A percentile compares a stretch with the other conserved stretches of the same genome.
phyloP scores from a whole-genome alignment of 306 rosid genomes.

The Rubus parviflorus region DNA sequence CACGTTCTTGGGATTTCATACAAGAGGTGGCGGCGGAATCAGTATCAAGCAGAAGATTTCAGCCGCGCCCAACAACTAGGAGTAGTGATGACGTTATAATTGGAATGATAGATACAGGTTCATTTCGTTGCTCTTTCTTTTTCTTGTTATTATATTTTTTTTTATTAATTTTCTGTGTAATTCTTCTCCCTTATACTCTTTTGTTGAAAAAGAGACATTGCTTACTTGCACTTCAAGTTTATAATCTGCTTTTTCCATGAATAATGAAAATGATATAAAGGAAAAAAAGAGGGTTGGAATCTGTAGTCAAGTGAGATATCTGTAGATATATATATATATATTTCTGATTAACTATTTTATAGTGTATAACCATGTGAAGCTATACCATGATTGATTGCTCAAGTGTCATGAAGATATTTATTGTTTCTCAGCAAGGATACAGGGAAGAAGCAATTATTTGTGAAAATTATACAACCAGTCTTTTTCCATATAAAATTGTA shows the following conservation, averaged over 20 bases:
- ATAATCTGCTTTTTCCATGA: constrained; percentile 31
- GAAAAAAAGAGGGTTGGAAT: background rate
- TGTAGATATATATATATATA: no score
- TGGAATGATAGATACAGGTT: constrained; percentile 66
- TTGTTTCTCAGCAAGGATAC: background rate
- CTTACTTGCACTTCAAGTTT: constrained; percentile 66
- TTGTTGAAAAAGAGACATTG: constrained; percentile 31
- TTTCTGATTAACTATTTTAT: background rate
- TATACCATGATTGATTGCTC: background rate
- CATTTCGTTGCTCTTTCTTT: no score
- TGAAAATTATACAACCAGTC: background rate
- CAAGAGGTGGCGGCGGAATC: constrained; percentile 34
- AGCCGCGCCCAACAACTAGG: constrained; percentile 26
- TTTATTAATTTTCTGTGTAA: background rate
- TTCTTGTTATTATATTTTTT: background rate
- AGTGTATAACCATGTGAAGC: background rate
- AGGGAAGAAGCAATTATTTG: background rate
- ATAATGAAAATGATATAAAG: background rate
- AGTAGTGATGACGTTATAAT: constrained; percentile 49
- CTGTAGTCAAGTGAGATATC: background rate
- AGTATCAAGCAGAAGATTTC: constrained; percentile 33
- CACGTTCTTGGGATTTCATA: constrained; percentile 91
- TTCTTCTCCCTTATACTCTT: constrained; percentile 8
- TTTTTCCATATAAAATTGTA: background rate
- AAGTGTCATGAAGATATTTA: background rate